Evolutionary conservation across 306 rosid species (phyloP), one percentile per base, ranked within the genome.

Genomic region (Alnus rubra): DNA sequence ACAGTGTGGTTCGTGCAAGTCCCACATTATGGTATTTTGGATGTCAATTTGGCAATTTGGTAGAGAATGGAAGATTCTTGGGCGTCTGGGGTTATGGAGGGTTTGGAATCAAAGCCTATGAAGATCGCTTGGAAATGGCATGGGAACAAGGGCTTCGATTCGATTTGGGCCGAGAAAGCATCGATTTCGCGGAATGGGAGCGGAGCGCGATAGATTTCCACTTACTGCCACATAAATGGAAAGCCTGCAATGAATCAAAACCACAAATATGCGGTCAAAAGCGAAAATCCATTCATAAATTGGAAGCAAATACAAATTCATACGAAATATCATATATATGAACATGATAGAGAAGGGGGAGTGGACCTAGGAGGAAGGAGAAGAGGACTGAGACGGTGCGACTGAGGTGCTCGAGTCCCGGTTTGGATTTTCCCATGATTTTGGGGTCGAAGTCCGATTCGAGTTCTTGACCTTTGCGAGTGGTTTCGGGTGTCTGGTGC

Each of bases 181-280:
- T 95, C 96, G 55, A 95, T 88, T 48, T 83, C 90, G 14, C 82
- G 80, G 74, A 95, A 95, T 2, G 99, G 99, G 15, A 95, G 90
- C 0, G 97, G 93, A 0, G 98, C 90, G 23, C 96, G 94, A 85
- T 92, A 90, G 74, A 95, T 95, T 86, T 95, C 98, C 2, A 95
- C 94, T 60, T 97, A 88, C 82, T 90, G 93, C 94, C 93, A 92
- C 28, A 95, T 79, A 73, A 92, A 63, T 5, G 97, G 98, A 58
- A 91, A 85, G 71, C 90, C 97, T 91, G 84, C 68, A 74, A 55
- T 54, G 9, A 74, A n/a, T 6, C 39, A 35, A 76, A 67, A n/a
- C 30, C 71, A 48, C 15, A 31, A 73, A 76, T 75, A 4, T 45
- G 69, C 31, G 31, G 28, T 39, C 39, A 67, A 50, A 23, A 63